phyloP scores from a whole-genome alignment of 805 yeast species.

The Wickerhamiella azyma region DNA sequence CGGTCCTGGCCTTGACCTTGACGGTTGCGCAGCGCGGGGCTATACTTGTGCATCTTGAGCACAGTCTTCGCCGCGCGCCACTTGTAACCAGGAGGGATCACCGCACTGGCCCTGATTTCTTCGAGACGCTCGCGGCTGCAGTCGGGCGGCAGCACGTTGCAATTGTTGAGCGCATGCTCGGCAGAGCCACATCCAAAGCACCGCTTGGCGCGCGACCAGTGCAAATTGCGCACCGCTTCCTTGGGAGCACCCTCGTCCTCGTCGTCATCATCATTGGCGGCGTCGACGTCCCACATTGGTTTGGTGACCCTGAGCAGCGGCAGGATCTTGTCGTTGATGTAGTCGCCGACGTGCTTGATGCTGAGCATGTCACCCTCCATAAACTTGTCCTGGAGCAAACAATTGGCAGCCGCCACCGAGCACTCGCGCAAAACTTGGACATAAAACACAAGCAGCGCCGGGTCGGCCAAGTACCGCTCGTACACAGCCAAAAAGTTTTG shows the following conservation, averaged over 20 bases:
- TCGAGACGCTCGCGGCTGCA: slow-evolving; percentile 2
- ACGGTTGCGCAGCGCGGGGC: not conserved
- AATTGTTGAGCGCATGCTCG: slow-evolving; percentile 5
- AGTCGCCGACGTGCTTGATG: slow-evolving; percentile 3
- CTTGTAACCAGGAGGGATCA: slow-evolving; percentile 7
- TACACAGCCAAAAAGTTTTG: slow-evolving; percentile 4
- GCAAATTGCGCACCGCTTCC: slow-evolving; percentile 4
- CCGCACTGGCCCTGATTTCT: slow-evolving; percentile 3
- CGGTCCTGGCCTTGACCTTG: not conserved
- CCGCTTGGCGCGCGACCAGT: slow-evolving; percentile 9
- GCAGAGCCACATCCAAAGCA: slow-evolving; percentile 8
- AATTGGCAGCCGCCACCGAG: slow-evolving; percentile 7
- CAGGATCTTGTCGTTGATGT: slow-evolving; percentile 4
- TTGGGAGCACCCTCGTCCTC: not conserved
- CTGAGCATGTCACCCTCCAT: slow-evolving; percentile 9
- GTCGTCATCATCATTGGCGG: not conserved
- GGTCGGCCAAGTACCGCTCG: slow-evolving; percentile 5
- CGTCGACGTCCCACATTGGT: not conserved
- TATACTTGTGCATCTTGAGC: slow-evolving; percentile 9
- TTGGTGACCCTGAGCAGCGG: slow-evolving; percentile 5
- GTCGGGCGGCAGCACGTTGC: slow-evolving; percentile 4
- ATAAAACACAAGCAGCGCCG: slow-evolving; percentile 5
- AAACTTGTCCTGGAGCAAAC: slow-evolving; percentile 7
- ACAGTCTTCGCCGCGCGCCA: slow-evolving; percentile 9
- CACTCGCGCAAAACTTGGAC: slow-evolving; percentile 7